phyloP scores from a whole-genome alignment of 768 basidiomycete genomes.

The Mycena latifolia region DNA sequence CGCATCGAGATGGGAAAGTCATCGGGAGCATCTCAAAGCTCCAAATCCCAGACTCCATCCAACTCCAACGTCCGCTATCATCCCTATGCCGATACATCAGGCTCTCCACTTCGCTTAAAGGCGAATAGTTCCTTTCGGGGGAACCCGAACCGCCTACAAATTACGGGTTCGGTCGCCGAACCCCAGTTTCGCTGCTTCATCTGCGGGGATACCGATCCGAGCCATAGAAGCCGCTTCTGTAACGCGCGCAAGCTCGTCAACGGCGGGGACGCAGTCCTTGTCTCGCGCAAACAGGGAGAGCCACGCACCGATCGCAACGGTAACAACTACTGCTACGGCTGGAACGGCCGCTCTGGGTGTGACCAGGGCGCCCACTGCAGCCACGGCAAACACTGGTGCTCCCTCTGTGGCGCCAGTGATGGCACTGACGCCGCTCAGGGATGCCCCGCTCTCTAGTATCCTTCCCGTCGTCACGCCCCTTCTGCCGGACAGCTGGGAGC shows the following conservation, averaged over 20 bases:
- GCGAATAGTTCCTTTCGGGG: neutral
- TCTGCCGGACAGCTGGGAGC: slow-evolving; percentile 36
- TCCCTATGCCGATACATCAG: neutral
- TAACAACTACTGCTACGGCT: slow-evolving; percentile 32
- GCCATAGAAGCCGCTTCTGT: slow-evolving; percentile 23
- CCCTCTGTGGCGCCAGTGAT: slow-evolving; percentile 26
- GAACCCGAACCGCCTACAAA: neutral
- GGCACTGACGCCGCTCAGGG: slow-evolving; percentile 36
- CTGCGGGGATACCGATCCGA: slow-evolving; percentile 24
- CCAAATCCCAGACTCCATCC: neutral
- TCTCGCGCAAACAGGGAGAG: neutral
- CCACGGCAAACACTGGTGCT: slow-evolving; percentile 30
- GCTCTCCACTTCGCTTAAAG: neutral
- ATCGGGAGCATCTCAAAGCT: no score
- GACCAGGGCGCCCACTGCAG: neutral
- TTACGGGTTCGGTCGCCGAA: neutral
- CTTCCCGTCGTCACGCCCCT: slow-evolving; percentile 41
- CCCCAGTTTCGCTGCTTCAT: slow-evolving; percentile 25
- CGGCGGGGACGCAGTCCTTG: slow-evolving; percentile 19
- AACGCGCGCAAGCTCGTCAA: slow-evolving; percentile 4
- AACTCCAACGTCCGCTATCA: neutral
- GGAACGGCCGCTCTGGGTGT: slow-evolving; percentile 29
- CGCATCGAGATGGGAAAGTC: neutral
- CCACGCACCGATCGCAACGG: slow-evolving; percentile 23
- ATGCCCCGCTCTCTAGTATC: slow-evolving; percentile 34